Evolutionary conservation across 73 alveolate species (phyloP), one percentile per base, ranked within the genome.

Genomic region (Tetrahymena elliotti): DNA sequence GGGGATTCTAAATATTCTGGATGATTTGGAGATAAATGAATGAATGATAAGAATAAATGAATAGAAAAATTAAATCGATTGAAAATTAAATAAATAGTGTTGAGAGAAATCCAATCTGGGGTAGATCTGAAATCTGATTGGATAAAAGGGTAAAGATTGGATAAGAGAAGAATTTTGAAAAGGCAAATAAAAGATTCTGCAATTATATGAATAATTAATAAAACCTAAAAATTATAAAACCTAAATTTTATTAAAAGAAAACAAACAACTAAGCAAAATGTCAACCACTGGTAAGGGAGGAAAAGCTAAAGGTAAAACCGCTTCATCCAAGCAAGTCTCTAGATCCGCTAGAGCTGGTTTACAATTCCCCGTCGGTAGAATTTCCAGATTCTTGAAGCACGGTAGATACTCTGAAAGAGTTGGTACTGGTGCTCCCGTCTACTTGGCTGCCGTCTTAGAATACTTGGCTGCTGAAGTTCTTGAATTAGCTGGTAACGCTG

Each of bases 401-500:
- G 99, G 99, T 53, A 95, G 97, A 94, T 98, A 98, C 96, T 96
- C 99, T 83, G 99, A 98, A 83, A 97, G 99, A 97, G 97, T 98
- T 53, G 98, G 98, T 38, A 98, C 98, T 39, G 99, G 99, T 33
- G 98, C 99, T 41, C 99, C 99, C 84, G 99, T 98, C 84, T 97
- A 96, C 95, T 93, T 96, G 33, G 98, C 99, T 52, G 99, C 98
- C 93, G 98, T 96, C 93, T 94, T 97, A 52, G 98, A 97, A 94
- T 97, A 97, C 95, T 94, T 97, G 95, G 97, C 98, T 93, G 99
- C 98, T 95, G 99, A 97, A 93, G 98, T 97, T n/a, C 96, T 97
- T 41, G 99, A 97, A 93, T 95, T 97, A 47, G 98, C 99, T 31
- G 99, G 98, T 54, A 97, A 97, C 94, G 99, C 98, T 41, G 98